Evolutionary conservation across 164 flowering plant genomes (phyloP).

Genomic region (Magnolia changhungtana): DNA sequence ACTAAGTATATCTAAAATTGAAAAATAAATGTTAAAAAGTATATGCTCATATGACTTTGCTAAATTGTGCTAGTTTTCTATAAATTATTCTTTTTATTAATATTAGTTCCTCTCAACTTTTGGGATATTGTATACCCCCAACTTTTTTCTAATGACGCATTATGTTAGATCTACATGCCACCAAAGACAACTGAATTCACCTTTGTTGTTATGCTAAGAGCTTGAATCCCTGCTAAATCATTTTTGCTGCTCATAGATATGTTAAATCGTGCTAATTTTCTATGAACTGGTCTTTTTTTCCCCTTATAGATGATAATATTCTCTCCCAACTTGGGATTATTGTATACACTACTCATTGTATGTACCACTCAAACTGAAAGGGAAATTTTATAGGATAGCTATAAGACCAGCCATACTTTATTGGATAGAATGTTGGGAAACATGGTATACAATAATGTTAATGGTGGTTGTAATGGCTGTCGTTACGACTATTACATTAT

Average conservation of each 20-base stretch:
- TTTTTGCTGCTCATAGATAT: background rate
- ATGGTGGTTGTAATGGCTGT: too few relatives aligned
- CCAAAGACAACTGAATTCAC: background rate
- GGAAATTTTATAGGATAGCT: too few relatives aligned
- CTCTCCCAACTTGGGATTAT: background rate
- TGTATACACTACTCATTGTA: background rate
- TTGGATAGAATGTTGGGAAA: too few relatives aligned
- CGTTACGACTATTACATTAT: too few relatives aligned
- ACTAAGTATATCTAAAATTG: background rate
- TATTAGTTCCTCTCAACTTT: background rate
- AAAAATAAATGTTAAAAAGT: background rate
- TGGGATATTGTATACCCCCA: too few relatives aligned
- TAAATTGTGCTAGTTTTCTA: background rate
- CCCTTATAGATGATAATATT: too few relatives aligned
- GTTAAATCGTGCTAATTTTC: background rate
- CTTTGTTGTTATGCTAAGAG: background rate
- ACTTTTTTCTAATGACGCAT: background rate
- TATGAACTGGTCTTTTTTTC: background rate
- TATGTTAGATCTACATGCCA: background rate
- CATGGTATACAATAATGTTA: too few relatives aligned
- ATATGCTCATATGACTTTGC: background rate
- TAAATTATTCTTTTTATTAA: too few relatives aligned
- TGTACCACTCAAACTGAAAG: too few relatives aligned
- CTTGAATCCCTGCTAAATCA: background rate
- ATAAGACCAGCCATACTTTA: too few relatives aligned